Conservation (phyloP, 2,329 filamentous ascomycete genomes). For the Diaporthe ilicicola region DNA sequence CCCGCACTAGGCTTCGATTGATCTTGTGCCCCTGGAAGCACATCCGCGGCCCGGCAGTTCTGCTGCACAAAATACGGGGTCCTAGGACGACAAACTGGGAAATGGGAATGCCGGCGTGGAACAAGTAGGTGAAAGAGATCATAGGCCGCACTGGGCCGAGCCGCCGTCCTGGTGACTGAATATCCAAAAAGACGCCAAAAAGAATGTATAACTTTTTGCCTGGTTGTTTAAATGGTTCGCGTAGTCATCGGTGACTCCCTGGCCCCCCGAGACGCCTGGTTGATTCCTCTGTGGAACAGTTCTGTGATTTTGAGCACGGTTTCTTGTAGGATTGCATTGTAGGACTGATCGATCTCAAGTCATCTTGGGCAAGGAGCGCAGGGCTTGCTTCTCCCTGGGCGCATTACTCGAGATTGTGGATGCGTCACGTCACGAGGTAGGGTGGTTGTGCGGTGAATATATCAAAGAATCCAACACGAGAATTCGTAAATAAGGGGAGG, state of each 20-base stretch:
- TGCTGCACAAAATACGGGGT: constrained; percentile 14
- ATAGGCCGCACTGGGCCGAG: constrained; percentile 6
- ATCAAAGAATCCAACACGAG: background rate
- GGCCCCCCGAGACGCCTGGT: background rate
- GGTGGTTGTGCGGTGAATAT: background rate
- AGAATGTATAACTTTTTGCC: constrained; percentile 28
- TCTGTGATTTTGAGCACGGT: background rate
- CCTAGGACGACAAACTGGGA: constrained; percentile 11
- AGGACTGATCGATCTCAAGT: background rate
- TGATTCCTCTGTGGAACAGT: background rate
- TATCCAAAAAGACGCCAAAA: constrained; percentile 27
- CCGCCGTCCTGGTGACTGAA: constrained; percentile 27
- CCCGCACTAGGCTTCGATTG: background rate
- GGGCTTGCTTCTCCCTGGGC: background rate
- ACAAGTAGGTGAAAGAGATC: constrained; percentile 18
- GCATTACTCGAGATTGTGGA: too few relatives aligned
- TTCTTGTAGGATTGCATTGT: background rate
- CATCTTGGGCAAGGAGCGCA: background rate
- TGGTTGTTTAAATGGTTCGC: background rate
- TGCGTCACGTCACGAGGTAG: background rate
- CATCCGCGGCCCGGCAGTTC: constrained; percentile 25
- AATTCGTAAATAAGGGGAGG: background rate
- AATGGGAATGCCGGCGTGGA: constrained; percentile 6
- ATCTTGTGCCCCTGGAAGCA: constrained; percentile 20
- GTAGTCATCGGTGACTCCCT: background rate